Conservation (phyloP, 345 rosid genomes). For the Rhodamnia rubescens region DNA sequence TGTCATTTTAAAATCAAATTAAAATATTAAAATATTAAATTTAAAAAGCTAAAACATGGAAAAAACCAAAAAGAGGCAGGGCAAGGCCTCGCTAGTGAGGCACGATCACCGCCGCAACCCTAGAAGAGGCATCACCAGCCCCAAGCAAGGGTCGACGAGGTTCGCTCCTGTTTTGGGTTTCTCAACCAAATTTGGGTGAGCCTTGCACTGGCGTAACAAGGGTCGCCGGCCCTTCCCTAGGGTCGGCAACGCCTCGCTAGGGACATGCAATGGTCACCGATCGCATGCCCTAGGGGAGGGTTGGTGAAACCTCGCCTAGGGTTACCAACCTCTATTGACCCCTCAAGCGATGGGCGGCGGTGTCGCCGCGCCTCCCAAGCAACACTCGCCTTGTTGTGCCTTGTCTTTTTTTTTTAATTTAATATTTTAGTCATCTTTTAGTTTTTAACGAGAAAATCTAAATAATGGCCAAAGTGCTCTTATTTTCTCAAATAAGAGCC, state of each 20-base stretch:
- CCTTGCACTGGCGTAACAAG: background rate
- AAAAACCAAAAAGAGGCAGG: too few species aligned
- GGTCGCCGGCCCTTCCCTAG: fast-evolving
- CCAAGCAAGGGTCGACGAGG: too few species aligned
- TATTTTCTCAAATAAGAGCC: too few species aligned
- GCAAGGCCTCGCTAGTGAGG: too few species aligned
- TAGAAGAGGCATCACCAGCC: too few species aligned
- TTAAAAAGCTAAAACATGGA: background rate
- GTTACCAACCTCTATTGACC: fast-evolving
- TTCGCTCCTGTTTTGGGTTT: too few species aligned
- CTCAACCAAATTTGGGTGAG: background rate
- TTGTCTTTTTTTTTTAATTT: too few species aligned
- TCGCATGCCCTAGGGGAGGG: background rate
- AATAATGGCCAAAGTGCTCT: too few species aligned
- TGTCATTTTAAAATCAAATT: background rate
- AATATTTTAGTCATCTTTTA: too few species aligned
- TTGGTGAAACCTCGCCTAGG: fast-evolving
- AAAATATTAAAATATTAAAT: background rate
- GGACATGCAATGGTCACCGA: fast-evolving
- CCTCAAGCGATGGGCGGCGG: background rate
- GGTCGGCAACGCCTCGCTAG: background rate
- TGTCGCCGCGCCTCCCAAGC: too few species aligned
- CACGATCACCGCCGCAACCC: too few species aligned
- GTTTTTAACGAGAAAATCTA: too few species aligned
- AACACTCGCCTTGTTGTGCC: fast-evolving